A percentile compares a stretch with the other conserved stretches of the same genome.
These are phyloP conservation scores for Spathaspora arborariae DNA, from an alignment of 805 yeast genomes.

Conservation along the genomic window DNA sequence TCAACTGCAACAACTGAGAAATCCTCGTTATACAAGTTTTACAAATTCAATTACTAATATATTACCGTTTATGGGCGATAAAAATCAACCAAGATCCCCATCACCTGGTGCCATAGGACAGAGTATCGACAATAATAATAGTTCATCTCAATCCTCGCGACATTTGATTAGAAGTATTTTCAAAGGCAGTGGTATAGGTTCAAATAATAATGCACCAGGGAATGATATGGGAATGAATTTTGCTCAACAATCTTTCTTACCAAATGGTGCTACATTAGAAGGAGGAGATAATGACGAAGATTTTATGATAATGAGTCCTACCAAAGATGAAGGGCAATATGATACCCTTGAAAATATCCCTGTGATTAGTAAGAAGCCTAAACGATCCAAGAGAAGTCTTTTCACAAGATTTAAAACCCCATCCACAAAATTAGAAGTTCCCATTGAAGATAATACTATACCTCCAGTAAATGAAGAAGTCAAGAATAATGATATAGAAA, in stretches of 20 bases:
- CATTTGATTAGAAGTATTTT: constrained; percentile 34
- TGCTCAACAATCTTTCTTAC: background rate
- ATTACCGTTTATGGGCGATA: constrained; percentile 39
- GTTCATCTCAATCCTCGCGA: constrained; percentile 13
- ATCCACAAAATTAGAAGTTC: constrained; percentile 11
- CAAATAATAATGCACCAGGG: background rate
- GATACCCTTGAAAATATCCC: constrained; percentile 13
- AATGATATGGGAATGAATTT: background rate
- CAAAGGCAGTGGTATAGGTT: constrained; percentile 13
- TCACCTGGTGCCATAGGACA: constrained; percentile 7
- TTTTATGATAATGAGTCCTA: constrained; percentile 18
- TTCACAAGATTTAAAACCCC: constrained; percentile 37
- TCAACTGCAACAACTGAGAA: constrained; percentile 13
- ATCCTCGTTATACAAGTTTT: constrained; percentile 29
- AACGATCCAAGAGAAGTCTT: constrained; percentile 30
- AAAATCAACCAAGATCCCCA: constrained; percentile 18
- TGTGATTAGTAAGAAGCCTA: constrained; percentile 22
- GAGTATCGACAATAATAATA: background rate
- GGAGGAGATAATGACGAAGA: constrained; percentile 9
- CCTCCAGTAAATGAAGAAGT: constrained; percentile 9
- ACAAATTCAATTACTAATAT: constrained; percentile 36
- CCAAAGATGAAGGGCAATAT: constrained; percentile 17
- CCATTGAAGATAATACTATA: constrained; percentile 7
- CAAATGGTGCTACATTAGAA: background rate
- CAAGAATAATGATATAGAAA: constrained; percentile 10